Evolutionary conservation across 306 rosid species (phyloP), one percentile per base, ranked within the genome.

Genomic region (Pueraria montana): DNA sequence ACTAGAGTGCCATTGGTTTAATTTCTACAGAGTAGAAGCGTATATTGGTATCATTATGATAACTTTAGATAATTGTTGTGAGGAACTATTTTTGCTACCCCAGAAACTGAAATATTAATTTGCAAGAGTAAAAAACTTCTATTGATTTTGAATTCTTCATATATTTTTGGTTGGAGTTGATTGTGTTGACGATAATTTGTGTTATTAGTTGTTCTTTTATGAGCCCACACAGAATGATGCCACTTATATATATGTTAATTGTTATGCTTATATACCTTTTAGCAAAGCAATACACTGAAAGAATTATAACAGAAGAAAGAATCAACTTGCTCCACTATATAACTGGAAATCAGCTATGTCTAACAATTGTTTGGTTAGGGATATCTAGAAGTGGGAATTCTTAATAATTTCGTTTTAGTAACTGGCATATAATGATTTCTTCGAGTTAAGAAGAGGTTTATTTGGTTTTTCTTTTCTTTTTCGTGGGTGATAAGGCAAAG

Each of bases 1-100:
- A 64, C 49, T 49, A 32, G 78, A 48, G 71, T 68, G 55, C 71
- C 36, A 50, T 61, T 71, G 73, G 32, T 58, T 38, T 43, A 74
- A 42, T 73, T 45, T 67, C 36, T 84, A 42, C 24, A 30, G 26
- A 21, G 52, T 20, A n/a, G 18, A 8, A 30, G 71, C 21, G 3
- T 40, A 52, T 72, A 56, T 49, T 82, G 61, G 69, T 27, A 45
- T 69, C 64, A 77, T 34, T 55, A 48, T 11, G 18, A 80, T 42
- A 72, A 61, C 24, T 63, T 38, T 48, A 66, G 58, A 43, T 77
- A 66, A 48, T 66, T 23, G 21, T 75, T 38, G 52, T 16, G 12
- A 61, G 66, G 18, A 23, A 10, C 56, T 66, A 46, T 9, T 72
- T 40, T 46, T 61, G n/a, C 79, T 83, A 20, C 8, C 16, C 2